These are phyloP conservation scores for Penicillium hordei DNA, from an alignment of 2,329 filamentous ascomycete genomes.

Conservation along the genomic window DNA sequence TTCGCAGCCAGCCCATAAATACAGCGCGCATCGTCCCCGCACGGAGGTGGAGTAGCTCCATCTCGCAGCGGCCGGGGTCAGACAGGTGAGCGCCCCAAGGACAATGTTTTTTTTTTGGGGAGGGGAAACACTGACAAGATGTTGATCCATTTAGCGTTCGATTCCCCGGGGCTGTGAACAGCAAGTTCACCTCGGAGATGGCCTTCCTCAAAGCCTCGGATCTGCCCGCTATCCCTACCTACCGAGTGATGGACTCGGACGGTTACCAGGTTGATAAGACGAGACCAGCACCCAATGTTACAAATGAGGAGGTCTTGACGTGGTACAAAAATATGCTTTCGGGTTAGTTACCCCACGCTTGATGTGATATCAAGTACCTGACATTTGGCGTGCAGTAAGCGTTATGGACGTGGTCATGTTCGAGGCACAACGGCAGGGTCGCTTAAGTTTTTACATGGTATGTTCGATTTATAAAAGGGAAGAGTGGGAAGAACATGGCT, in stretches of 20 bases:
- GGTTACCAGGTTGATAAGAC: slow-evolving; percentile 75
- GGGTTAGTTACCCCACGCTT: slow-evolving; percentile 35
- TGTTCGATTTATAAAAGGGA: neutral
- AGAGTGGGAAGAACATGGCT: too few species aligned
- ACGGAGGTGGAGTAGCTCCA: slow-evolving; percentile 52
- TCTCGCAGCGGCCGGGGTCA: slow-evolving; percentile 59
- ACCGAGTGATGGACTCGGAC: slow-evolving; percentile 86
- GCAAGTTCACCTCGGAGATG: slow-evolving; percentile 80
- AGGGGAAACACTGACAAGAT: slow-evolving; percentile 6
- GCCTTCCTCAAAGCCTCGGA: slow-evolving; percentile 73
- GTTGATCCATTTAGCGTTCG: slow-evolving; percentile 49
- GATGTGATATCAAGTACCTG: slow-evolving; percentile 4
- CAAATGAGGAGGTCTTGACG: slow-evolving; percentile 59
- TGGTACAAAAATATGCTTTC: slow-evolving; percentile 66
- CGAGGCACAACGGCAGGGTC: slow-evolving; percentile 92
- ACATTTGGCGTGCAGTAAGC: slow-evolving; percentile 51
- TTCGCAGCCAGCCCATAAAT: slow-evolving; percentile 7
- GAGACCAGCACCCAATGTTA: slow-evolving; percentile 63
- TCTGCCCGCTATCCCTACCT: slow-evolving; percentile 79
- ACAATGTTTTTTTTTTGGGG: neutral
- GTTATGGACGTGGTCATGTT: slow-evolving; percentile 99
- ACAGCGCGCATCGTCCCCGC: slow-evolving; percentile 13
- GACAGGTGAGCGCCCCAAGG: slow-evolving; percentile 49
- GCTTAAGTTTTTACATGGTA: slow-evolving; percentile 96
- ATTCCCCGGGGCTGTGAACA: slow-evolving; percentile 94